Conservation (phyloP, 495 filamentous ascomycete species). For the Extremus antarcticus region DNA sequence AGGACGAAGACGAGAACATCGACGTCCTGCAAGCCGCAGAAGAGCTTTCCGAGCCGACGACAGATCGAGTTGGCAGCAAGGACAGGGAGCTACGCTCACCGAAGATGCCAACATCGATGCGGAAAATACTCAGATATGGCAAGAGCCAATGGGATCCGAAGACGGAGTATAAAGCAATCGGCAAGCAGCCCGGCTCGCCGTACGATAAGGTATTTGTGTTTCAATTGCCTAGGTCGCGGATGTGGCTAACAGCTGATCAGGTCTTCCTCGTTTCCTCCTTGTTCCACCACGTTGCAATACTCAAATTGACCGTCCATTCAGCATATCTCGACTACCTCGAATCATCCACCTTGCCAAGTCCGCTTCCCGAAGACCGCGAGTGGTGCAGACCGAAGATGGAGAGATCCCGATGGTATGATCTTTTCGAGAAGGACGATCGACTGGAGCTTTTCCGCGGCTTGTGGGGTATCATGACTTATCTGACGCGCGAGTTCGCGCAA, state of each 20-base stretch:
- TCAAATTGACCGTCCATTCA: conserved; percentile 62
- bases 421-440: conserved; percentile 58
- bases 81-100: conserved; percentile 25
- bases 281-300: conserved; percentile 70
- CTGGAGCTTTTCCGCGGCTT: conserved; percentile 58
- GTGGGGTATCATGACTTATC: conserved; percentile 41
- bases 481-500: background rate
- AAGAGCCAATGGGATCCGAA: conserved; percentile 61
- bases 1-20: conserved; percentile 19
- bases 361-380: conserved; percentile 6
- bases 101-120: conserved; percentile 29
- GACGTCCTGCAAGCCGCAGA: conserved; percentile 25
- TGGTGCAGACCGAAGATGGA: conserved; percentile 38
- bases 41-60: conserved; percentile 50
- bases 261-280: conserved; percentile 73
- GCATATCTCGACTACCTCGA: conserved; percentile 49
- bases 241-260: conserved; percentile 30
- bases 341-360: conserved; percentile 18
- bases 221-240: background rate
- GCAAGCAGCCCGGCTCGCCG: conserved; percentile 39
- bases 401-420: conserved; percentile 68
- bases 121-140: conserved; percentile 28
- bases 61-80: conserved; percentile 39
- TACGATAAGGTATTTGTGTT: conserved; percentile 43
- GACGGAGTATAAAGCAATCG: conserved; percentile 61